These are phyloP conservation scores for Oehlia diaphana DNA, from an alignment of 192 early-diverging fungal species.

Conservation along the genomic window DNA sequence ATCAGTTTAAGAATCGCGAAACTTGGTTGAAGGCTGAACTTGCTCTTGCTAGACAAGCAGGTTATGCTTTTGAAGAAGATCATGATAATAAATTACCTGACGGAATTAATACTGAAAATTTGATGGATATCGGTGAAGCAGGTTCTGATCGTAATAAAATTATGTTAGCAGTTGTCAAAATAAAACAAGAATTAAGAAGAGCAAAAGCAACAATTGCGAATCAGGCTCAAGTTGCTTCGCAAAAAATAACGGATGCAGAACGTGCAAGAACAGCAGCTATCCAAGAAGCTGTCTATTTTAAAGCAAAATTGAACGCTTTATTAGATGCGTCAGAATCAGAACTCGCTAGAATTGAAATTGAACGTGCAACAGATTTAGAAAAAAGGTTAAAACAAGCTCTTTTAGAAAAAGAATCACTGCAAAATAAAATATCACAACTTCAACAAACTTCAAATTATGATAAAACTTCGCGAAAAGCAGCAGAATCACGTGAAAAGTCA, in stretches of 20 bases:
- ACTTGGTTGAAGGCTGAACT: slow-evolving; percentile 37
- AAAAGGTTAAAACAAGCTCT: slow-evolving; percentile 41
- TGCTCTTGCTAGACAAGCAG: slow-evolving; percentile 33
- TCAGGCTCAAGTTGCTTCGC: slow-evolving; percentile 47
- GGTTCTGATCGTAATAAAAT: slow-evolving; percentile 50
- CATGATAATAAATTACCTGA: background rate
- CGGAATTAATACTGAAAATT: slow-evolving; percentile 26
- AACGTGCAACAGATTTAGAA: slow-evolving; percentile 45
- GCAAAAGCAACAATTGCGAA: slow-evolving; percentile 45
- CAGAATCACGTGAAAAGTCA: slow-evolving; percentile 47
- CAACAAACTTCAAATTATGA: slow-evolving; percentile 51
- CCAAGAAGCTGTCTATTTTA: slow-evolving; percentile 57
- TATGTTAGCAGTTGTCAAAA: slow-evolving; percentile 46
- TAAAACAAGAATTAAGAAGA: slow-evolving; percentile 51
- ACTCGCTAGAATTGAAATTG: slow-evolving; percentile 42
- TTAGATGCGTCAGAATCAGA: slow-evolving; percentile 37
- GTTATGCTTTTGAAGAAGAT: slow-evolving; percentile 30
- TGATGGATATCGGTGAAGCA: slow-evolving; percentile 42
- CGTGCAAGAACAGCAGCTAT: slow-evolving; percentile 50
- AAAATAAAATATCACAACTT: slow-evolving; percentile 42
- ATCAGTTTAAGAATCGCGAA: slow-evolving; percentile 26
- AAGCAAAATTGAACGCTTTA: slow-evolving; percentile 51
- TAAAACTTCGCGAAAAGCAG: slow-evolving; percentile 39
- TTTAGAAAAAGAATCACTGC: slow-evolving; percentile 40
- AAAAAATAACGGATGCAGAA: slow-evolving; percentile 50